phyloP scores from a whole-genome alignment of 179 eudicot species.

The Vitellaria paradoxa region DNA sequence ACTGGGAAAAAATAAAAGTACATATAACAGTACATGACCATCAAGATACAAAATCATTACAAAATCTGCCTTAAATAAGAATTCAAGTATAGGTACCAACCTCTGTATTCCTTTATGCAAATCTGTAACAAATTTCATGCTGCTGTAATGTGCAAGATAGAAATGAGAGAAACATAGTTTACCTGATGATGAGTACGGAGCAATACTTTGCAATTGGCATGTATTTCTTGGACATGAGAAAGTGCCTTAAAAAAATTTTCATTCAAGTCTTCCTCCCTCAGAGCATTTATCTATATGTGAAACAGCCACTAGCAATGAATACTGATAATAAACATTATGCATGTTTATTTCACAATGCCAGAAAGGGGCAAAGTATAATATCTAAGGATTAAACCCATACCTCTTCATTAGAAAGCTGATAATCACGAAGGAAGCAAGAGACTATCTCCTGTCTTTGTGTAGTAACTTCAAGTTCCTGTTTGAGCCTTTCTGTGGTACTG shows the following conservation, averaged over 20 bases:
- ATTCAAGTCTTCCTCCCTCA: slow-evolving; percentile 87
- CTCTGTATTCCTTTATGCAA: background rate
- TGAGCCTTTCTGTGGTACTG: slow-evolving; percentile 92
- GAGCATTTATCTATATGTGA: slow-evolving; percentile 71
- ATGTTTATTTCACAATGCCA: background rate
- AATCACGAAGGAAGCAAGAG: slow-evolving; percentile 89
- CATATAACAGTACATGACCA: background rate
- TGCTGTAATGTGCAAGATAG: background rate
- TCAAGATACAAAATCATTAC: background rate
- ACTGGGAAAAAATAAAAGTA: background rate
- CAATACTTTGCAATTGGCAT: slow-evolving; percentile 93
- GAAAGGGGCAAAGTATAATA: background rate
- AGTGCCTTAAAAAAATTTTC: slow-evolving; percentile 95
- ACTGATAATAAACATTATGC: background rate
- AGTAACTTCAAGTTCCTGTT: slow-evolving; percentile 89
- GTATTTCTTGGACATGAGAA: slow-evolving; percentile 96
- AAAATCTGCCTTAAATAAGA: background rate
- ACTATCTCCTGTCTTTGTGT: slow-evolving; percentile 96
- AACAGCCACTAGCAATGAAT: slow-evolving; percentile 16
- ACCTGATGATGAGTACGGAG: slow-evolving; percentile 99
- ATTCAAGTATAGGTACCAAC: background rate
- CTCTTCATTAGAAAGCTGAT: slow-evolving; percentile 97
- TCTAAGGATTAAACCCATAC: slow-evolving; percentile 28
- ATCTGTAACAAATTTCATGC: background rate
- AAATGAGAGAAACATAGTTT: slow-evolving; percentile 18